Evolutionary conservation across 192 early-diverging fungal species (phyloP), one percentile per base, ranked within the genome.

Genomic region (Backusella morwellensis): DNA sequence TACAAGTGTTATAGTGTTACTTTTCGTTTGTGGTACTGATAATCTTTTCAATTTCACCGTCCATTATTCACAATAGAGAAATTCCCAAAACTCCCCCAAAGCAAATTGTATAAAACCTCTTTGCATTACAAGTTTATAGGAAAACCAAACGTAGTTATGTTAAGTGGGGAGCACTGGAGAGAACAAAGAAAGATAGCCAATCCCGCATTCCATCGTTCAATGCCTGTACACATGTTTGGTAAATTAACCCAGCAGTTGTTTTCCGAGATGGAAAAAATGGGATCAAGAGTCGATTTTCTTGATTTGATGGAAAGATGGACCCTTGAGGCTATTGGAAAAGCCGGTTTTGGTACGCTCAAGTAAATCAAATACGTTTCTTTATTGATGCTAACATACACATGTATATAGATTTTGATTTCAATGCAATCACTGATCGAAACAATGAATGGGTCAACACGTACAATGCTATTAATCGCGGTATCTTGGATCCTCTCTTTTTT

Each of bases 151-250:
- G n/a, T 50, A n/a, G 47, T 50, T 4, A 50, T 50, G 47, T 50
- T 50, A 6, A 50, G 19, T 6, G 47, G 47, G 1, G 15, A 50
- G 7, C 47, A 50, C 6, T 50, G 47, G 47, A 50, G 47, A 50
- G 19, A 42, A 29, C 47, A 63, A 47, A 35, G 26, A 21, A 47
- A 79, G 68, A 71, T 79, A 17, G 73, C 68, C 47, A 75, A 78
- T 68, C 77, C 77, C 50, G 81, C 74, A 42, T 82, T 82, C 44
- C 63, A 78, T 54, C 68, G 77, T 40, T 74, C 81, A 4, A 75
- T 82, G 68, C 81, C 76, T 21, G 77, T 75, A 2, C 40, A 72
- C 1, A 35, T 78, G 5, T 82, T 82, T 72, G 74, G 77, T 15
- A 8, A 40, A 17, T 32, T 78, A n/a, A 75, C 73, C 7, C 69